Base-by-base conservation (phyloP, 192 early-diverging fungal genomes). In the Backusella australiensis region DNA sequence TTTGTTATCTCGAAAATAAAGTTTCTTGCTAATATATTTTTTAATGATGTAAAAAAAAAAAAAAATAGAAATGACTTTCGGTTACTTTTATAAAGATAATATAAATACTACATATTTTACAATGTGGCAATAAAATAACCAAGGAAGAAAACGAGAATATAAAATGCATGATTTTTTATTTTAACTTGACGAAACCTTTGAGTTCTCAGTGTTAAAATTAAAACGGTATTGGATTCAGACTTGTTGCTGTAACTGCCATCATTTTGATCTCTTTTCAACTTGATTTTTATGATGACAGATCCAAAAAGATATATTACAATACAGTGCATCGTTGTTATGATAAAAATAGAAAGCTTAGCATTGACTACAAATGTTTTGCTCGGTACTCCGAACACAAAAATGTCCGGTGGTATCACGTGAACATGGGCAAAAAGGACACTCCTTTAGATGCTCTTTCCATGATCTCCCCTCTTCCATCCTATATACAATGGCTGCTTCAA, bases 401-500 rank as follows among this genome's bases (percentile, higher is more conserved):
- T 63, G 56, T 63, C 21, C 56, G 56, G 56, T 3, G 4, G 1
- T 4, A 26, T 23, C 56, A 63, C 56, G 56, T 63, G 56, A 26
- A 9, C 26, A 63, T 1, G 4, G 12, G 21, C 56, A 63, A 63
- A 63, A 63, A 63, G 21, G 9, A 63, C 26, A 63, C 56, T 29
- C 56, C 56, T 63, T 63, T 63, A 63, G 56, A 63, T 63, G 56
- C 2, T 14, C 2, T 63, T 63, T 63, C 56, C 56, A 63, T 44
- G 44, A 36, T 73, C 77, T 49, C 34, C 34, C 73, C 74, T 80
- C 70, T 76, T 75, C 56, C 65, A 65, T 78, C 66, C 65, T 72
- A 63, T 46, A 75, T 67, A 56, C 59, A 74, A 81, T 81, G 76
- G 76, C 52, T 79, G 87, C 88, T 79, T 83, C 85, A 76, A 94